Percentiles rank a stretch among this genome's conserved stretches.
These are phyloP conservation scores for Andrographis paniculata DNA, from an alignment of 305 asterid species.

Conservation along the genomic window DNA sequence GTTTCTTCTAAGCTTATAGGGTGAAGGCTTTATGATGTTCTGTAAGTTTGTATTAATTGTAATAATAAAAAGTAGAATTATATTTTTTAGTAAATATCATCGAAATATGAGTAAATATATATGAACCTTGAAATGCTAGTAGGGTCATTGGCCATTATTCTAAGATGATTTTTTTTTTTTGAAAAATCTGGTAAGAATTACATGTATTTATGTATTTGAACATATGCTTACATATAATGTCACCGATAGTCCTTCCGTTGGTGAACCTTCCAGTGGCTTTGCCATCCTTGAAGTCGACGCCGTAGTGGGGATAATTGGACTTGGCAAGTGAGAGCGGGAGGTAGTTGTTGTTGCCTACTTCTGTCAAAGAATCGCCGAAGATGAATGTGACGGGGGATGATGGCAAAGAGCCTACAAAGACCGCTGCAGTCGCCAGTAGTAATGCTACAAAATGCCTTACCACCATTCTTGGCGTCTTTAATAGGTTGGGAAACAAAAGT, in stretches of 20 bases:
- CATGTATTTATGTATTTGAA: no score
- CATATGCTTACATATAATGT: conserved; percentile 49
- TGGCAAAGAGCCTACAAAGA: conserved; percentile 6
- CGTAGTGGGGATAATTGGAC: conserved; percentile 59
- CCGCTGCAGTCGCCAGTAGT: conserved; percentile 8
- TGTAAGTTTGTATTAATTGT: background rate
- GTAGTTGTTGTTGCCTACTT: conserved; percentile 80
- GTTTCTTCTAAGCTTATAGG: no score
- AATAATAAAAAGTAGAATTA: background rate
- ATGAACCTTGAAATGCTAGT: no score
- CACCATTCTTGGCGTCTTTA: background rate
- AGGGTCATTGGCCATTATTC: background rate
- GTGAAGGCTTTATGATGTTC: no score
- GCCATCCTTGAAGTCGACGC: conserved; percentile 57
- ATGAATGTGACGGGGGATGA: conserved; percentile 47
- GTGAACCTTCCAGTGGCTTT: conserved; percentile 74
- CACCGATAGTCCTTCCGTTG: conserved; percentile 78
- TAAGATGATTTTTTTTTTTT: no score
- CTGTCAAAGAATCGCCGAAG: conserved; percentile 77
- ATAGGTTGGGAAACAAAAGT: no score
- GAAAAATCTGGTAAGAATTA: no score
- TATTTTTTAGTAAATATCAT: no score
- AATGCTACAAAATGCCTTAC: conserved; percentile 5
- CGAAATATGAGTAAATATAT: no score
- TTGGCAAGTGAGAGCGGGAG: conserved; percentile 59